A percentile compares a stretch with the other conserved stretches of the same genome.
Conservation (phyloP, 2,329 filamentous ascomycete species). For the Chaetomium strumarium region DNA sequence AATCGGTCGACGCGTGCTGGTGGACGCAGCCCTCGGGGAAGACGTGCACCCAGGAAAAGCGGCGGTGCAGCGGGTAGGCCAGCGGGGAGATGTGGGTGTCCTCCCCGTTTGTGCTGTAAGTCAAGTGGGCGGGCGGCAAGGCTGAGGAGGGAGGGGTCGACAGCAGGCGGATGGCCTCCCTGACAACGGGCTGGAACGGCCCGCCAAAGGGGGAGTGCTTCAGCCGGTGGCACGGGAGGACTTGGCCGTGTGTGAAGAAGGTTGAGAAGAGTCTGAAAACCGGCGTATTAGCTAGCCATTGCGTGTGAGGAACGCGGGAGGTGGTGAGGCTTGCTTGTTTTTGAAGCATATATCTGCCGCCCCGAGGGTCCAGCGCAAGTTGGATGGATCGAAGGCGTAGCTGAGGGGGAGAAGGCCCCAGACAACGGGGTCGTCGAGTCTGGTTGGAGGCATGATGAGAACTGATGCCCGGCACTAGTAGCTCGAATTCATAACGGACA, state of each 20-base stretch:
- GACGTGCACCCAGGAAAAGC: conserved; percentile 83
- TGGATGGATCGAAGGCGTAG: conserved; percentile 65
- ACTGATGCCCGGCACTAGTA: background rate
- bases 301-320: background rate
- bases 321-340: conserved; percentile 54
- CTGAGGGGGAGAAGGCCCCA: conserved; percentile 82
- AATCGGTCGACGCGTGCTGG: conserved; percentile 68
- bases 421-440: conserved; percentile 87
- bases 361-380: conserved; percentile 81
- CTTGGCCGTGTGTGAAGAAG: conserved; percentile 88
- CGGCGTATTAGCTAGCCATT: background rate
- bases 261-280: conserved; percentile 54
- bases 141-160: conserved; percentile 48
- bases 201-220: conserved; percentile 76
- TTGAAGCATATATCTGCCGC: conserved; percentile 95
- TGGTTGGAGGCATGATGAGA: conserved; percentile 35
- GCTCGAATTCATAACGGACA: background rate
- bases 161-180: conserved; percentile 77
- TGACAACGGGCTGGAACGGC: conserved; percentile 82
- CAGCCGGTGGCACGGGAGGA: conserved; percentile 79
- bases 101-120: conserved; percentile 59
- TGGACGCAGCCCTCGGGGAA: conserved; percentile 95
- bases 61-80: conserved; percentile 57
- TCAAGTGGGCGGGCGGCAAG: conserved; percentile 44
- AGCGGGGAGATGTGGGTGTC: conserved; percentile 68